Evolutionary conservation across 2,329 filamentous ascomycete species (phyloP).

Genomic region (Gaeumannomyces tritici): DNA sequence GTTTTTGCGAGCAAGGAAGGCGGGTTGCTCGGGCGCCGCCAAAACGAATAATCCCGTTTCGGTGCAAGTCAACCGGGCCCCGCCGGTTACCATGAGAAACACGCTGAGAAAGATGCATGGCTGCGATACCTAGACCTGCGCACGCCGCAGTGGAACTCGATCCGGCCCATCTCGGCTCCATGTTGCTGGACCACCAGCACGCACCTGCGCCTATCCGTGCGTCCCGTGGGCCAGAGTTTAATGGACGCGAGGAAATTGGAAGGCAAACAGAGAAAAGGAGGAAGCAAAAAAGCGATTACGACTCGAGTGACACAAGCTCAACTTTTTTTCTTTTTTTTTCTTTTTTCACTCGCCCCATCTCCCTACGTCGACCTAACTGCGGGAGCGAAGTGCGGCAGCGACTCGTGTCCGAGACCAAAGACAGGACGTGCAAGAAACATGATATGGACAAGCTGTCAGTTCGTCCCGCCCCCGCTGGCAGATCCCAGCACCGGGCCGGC

Average conservation of each 20-base stretch:
- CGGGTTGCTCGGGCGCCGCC: too few species aligned
- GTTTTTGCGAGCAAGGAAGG: too few species aligned
- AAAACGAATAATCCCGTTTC: background rate
- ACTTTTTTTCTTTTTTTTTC: too few species aligned
- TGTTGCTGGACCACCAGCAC: background rate
- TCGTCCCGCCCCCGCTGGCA: background rate
- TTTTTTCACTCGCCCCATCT: too few species aligned
- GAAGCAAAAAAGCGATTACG: too few species aligned
- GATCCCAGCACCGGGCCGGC: background rate
- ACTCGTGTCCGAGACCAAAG: background rate
- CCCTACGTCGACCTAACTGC: too few species aligned
- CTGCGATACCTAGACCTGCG: too few species aligned
- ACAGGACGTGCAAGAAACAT: background rate
- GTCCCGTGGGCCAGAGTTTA: background rate
- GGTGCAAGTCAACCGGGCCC: too few species aligned
- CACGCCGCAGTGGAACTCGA: background rate
- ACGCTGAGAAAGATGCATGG: too few species aligned
- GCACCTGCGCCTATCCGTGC: background rate
- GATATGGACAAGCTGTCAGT: background rate
- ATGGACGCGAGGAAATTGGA: background rate
- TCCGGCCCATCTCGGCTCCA: background rate
- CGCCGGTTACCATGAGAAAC: background rate
- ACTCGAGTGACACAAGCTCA: too few species aligned
- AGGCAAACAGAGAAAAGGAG: background rate
- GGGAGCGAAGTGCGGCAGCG: background rate